Evolutionary conservation across 23 red algal genomes (phyloP), one percentile per base, ranked within the genome.

Genomic region (Agarophyton chilense): DNA sequence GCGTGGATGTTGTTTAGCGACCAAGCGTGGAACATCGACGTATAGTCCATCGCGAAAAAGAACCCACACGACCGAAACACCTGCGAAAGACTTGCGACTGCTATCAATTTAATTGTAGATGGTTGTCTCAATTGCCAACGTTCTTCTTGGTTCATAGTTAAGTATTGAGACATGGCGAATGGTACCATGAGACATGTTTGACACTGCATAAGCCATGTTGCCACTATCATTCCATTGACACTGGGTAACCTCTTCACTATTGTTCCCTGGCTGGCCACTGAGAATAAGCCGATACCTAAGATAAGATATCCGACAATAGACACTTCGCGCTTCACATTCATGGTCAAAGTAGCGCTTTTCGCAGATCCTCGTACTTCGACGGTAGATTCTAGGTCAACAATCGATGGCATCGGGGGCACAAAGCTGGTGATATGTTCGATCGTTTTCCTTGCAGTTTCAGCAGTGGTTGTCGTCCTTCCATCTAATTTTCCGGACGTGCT

Each of bases 1-100:
- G 70, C 40, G 72, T 90, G 86, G 0, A 78, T 53, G 73, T 90
- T 90, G 72, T 90, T 90, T 22, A 90, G 56, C 32, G 75, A 67
- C 86, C 86, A 90, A 1, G 72, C 86, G 42, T 78, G 86, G 35
- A 78, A 77, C 36, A 90, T 35, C 34, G 86, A 79, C 52, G 86
- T 78, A 52, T 79, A 78, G 73, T 90, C 86, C 8, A 90, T 73
- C 17, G 72, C 86, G 1, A 90, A 19, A 17, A 90, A 90, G 61
- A 90, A 90, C 31, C 86, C 86, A 7, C 34, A 57, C 10, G 86
- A 72, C 86, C 86, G 80, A 17, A 45, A 39, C 36, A 90, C 75
- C 72, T 90, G 86, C 52, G 86, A 77, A 14, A 78, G 7, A 31
- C 72, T 79, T 17, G 86, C 86, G 6, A 54, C 53, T 4, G 80